These are phyloP conservation scores for Candida easanensis DNA, from an alignment of 805 yeast genomes.

Conservation along the genomic window DNA sequence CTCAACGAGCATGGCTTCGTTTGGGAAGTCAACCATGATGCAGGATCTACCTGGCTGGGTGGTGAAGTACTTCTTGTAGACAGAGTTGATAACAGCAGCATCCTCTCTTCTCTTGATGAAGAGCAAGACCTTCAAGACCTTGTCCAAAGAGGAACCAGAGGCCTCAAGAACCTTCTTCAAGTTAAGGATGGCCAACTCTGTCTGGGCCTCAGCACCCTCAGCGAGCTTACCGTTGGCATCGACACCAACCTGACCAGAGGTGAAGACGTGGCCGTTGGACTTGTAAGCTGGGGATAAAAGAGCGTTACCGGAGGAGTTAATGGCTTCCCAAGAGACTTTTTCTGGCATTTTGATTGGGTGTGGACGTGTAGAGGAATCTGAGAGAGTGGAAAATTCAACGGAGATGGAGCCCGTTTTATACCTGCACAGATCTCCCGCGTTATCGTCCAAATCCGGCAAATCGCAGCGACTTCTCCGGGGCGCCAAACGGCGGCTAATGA, in stretches of 20 bases:
- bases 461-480: conserved; percentile 6
- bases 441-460: conserved; percentile 2
- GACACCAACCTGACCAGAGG: conserved; percentile 48
- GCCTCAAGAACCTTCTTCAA: conserved; percentile 40
- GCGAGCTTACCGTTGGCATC: conserved; percentile 42
- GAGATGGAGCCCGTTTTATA: neutral
- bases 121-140: conserved; percentile 47
- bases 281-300: conserved; percentile 41
- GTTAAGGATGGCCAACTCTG: conserved; percentile 41
- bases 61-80: conserved; percentile 45
- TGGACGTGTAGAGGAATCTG: neutral
- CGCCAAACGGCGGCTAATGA: neutral
- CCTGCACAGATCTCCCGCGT: neutral
- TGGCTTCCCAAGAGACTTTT: conserved; percentile 35
- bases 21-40: conserved; percentile 49
- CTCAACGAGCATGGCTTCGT: conserved; percentile 48
- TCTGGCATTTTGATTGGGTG: conserved; percentile 16
- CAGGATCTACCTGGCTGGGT: conserved; percentile 53
- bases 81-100: conserved; percentile 41
- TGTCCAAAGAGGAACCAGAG: conserved; percentile 44
- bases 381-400: neutral
- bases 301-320: conserved; percentile 29
- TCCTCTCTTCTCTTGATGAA: conserved; percentile 44
- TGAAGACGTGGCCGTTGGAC: conserved; percentile 41
- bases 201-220: conserved; percentile 42